These are phyloP conservation scores for Crithidia acanthocephali DNA, from an alignment of 208 protist genomes.

Conservation along the genomic window DNA sequence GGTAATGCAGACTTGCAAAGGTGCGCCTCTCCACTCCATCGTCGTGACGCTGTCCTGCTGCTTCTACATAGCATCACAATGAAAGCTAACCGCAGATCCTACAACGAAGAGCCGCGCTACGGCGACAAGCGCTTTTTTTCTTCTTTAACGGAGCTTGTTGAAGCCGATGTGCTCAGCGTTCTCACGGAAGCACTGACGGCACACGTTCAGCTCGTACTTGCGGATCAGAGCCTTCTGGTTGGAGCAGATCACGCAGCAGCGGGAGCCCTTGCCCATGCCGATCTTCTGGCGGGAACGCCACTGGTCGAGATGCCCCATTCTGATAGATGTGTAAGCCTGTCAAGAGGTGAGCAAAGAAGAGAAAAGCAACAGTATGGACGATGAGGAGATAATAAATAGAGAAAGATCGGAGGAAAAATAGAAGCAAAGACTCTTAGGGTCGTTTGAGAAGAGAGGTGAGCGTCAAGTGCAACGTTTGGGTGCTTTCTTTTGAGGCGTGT, in stretches of 20 bases:
- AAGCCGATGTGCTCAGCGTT: conserved; percentile 93
- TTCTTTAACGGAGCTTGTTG: conserved; percentile 88
- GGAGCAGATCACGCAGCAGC: conserved; percentile 92
- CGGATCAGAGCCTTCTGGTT: conserved; percentile 94
- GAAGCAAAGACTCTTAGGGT: no score
- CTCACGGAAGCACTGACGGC: conserved; percentile 95
- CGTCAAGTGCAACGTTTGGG: no score
- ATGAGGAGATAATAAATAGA: no score
- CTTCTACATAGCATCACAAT: neutral
- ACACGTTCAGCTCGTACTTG: conserved; percentile 95
- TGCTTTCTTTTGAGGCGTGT: no score
- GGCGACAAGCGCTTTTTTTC: neutral
- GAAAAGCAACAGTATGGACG: conserved; percentile 23
- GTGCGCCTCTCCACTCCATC: neutral
- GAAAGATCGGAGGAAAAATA: no score
- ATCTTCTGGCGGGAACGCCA: conserved; percentile 94
- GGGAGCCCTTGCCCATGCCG: conserved; percentile 90
- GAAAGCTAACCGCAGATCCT: neutral
- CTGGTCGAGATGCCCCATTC: conserved; percentile 93
- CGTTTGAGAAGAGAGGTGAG: no score
- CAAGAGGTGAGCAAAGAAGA: conserved; percentile 3
- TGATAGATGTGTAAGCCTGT: conserved; percentile 20
- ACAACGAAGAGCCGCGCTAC: neutral
- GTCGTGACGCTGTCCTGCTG: no score
- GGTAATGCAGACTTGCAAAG: neutral